Percentiles rank a stretch among this genome's conserved stretches.
These are phyloP conservation scores for Lentinula novae-zelandiae DNA, from an alignment of 1,284 basidiomycete species.

Conservation along the genomic window DNA sequence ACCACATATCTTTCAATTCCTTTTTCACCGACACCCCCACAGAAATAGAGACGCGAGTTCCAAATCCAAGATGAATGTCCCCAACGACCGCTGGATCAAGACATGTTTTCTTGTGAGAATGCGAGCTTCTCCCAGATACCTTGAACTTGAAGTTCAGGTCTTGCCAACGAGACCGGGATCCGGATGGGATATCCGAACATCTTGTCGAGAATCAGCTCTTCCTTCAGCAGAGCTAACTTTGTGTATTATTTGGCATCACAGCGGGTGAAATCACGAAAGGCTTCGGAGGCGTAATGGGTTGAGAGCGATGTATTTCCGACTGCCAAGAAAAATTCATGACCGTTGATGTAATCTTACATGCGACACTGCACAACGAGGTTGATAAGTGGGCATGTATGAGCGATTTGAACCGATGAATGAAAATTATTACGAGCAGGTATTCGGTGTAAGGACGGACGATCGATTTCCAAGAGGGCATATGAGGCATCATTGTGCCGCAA, in stretches of 20 bases:
- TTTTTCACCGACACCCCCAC: not conserved
- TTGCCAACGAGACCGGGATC: conserved; percentile 3
- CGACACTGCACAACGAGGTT: not conserved
- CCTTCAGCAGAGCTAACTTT: not conserved
- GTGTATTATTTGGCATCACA: not conserved
- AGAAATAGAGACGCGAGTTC: conserved; percentile 1
- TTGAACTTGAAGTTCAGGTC: conserved; percentile 1
- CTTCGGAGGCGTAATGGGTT: not conserved
- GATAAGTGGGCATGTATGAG: no score
- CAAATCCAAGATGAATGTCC: conserved; percentile 7
- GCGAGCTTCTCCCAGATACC: conserved; percentile 7
- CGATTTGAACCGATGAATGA: no score
- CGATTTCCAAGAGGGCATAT: no score
- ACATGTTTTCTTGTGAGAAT: not conserved
- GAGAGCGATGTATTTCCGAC: not conserved
- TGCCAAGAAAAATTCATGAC: not conserved
- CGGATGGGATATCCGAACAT: conserved; percentile 1
- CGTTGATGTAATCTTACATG: not conserved
- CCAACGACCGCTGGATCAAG: not conserved
- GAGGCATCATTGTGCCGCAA: no score
- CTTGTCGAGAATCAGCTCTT: not conserved
- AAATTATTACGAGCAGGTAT: no score
- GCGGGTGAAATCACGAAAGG: not conserved
- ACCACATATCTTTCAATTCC: not conserved
- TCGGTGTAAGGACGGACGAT: no score